Evolutionary conservation across 352 stramenopile species (phyloP), one percentile per base, ranked within the genome.

Genomic region (Phytopythium chamaehyphon): DNA sequence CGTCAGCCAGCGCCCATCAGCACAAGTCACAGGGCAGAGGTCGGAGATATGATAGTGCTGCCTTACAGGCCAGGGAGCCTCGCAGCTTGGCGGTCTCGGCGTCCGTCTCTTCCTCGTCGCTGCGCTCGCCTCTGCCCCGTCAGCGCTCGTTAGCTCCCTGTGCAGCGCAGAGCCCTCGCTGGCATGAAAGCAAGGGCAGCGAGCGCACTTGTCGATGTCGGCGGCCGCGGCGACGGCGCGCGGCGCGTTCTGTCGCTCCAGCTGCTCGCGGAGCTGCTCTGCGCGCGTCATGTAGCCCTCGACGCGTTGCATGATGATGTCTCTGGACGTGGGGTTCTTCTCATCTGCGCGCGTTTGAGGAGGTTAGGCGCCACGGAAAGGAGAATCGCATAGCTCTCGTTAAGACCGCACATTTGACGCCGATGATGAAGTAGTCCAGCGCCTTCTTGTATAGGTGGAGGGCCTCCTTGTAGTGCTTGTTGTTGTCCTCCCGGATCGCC

Each of bases 31-130:
- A 42, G 39, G 28, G 28, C 28, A 33, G n/a, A n/a, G n/a, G n/a
- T n/a, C n/a, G n/a, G n/a, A n/a, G n/a, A n/a, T n/a, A n/a, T n/a
- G n/a, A 33, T 33, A 9, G 9, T 10, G 28, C 14, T 16, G 66
- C 80, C 55, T 63, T 83, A 78, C 87, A 96, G 24, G 86, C 82
- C 44, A 99, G 62, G 1, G 96, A 96, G 19, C 93, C 93, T 6
- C 96, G 79, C 28, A 99, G 73, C 71, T 99, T 99, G 15, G 86
- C 95, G 7, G 80, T 89, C 62, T 99, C 96, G 40, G 84, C 87
- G 50, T 98, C 95, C 7, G 88, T 91, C 54, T 98, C 90, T 44
- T 97, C 82, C 16, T 93, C 81, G 40, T 96, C 76, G 35, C 83
- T 86, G 51, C 90, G 92, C 44, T 88, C 83, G 2, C 77, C 83